A percentile compares a stretch with the other conserved stretches of the same genome.
These are phyloP conservation scores for Arthroderma sp. DNA, from an alignment of 2,329 filamentous ascomycete genomes.

Conservation along the genomic window DNA sequence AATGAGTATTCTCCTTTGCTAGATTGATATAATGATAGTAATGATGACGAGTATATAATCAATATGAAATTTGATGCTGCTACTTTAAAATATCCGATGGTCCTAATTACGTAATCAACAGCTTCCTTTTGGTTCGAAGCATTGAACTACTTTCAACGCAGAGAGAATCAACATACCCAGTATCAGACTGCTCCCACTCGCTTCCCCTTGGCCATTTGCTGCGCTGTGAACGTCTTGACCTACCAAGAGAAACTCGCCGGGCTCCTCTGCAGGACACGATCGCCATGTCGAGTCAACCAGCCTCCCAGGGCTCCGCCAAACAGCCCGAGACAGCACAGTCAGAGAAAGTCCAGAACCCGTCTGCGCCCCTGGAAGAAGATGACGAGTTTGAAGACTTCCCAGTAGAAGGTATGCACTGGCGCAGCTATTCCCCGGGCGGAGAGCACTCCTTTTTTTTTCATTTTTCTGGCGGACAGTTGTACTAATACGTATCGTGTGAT, in stretches of 20 bases:
- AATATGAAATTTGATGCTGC: too few relatives aligned
- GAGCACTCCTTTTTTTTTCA: neutral
- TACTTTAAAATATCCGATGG: too few relatives aligned
- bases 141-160: neutral
- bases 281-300: constrained; percentile 1
- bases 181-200: neutral
- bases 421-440: too few relatives aligned
- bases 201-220: neutral
- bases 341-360: constrained; percentile 42
- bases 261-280: neutral
- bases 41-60: too few relatives aligned
- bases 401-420: constrained; percentile 59
- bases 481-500: neutral
- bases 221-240: neutral
- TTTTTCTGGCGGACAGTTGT: neutral
- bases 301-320: neutral
- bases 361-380: constrained; percentile 76
- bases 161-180: neutral
- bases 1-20: too few relatives aligned
- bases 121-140: too few relatives aligned
- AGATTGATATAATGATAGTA: too few relatives aligned
- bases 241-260: neutral
- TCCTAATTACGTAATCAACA: neutral
- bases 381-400: constrained; percentile 99
- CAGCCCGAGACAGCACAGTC: neutral